Evolutionary conservation across 495 filamentous ascomycete species (phyloP).

Genomic region (Neurospora hispaniola): DNA sequence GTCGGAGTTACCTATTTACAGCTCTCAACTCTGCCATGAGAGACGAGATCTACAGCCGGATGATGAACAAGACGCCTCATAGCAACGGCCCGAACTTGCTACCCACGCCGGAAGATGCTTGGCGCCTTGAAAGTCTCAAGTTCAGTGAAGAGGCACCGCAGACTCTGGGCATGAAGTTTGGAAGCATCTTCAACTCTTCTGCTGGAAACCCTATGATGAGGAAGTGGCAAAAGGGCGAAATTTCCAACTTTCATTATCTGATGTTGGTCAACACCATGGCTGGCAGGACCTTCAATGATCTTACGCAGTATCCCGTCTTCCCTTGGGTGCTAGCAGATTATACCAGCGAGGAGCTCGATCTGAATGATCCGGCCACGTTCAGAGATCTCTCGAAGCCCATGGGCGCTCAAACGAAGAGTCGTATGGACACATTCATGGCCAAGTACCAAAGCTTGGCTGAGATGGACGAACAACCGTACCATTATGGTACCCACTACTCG

Average conservation of each 20-base stretch:
- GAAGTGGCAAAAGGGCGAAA: conserved; percentile 86
- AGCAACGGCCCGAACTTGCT: conserved; percentile 41
- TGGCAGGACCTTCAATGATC: conserved; percentile 91
- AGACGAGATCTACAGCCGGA: conserved; percentile 66
- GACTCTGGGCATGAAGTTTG: conserved; percentile 81
- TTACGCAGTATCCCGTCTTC: conserved; percentile 97
- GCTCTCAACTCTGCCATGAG: conserved; percentile 59
- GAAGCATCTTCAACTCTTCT: conserved; percentile 79
- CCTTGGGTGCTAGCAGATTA: conserved; percentile 96
- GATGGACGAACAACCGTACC: conserved; percentile 85
- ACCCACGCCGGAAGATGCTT: conserved; percentile 57
- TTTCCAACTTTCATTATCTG: conserved; percentile 97
- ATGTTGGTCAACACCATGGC: conserved; percentile 98
- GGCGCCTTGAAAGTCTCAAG: conserved; percentile 77
- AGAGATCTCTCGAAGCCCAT: conserved; percentile 91
- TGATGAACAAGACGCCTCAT: conserved; percentile 69
- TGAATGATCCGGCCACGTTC: conserved; percentile 73
- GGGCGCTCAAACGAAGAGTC: conserved; percentile 74
- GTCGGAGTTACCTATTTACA: conserved; percentile 85
- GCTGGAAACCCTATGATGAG: conserved; percentile 72
- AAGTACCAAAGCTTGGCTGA: conserved; percentile 82
- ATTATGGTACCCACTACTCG: conserved; percentile 97
- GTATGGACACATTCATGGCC: conserved; percentile 68
- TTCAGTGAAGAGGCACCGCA: conserved; percentile 73
- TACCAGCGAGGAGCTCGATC: conserved; percentile 86